Evolutionary conservation across 2,329 filamentous ascomycete species (phyloP), one percentile per base, ranked within the genome.

Genomic region (Fusarium paranaense): DNA sequence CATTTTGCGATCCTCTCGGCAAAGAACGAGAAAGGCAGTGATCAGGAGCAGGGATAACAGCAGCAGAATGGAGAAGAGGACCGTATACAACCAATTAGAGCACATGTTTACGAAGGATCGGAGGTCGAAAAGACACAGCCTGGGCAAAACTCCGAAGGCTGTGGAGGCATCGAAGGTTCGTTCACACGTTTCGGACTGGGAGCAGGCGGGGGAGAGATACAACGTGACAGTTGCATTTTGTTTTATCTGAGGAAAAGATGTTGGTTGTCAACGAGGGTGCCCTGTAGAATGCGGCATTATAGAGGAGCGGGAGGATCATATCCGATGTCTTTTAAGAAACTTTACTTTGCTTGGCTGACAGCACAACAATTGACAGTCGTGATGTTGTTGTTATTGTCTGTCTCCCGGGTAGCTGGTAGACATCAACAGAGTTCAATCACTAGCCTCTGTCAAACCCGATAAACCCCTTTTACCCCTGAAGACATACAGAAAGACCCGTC

Each of bases 71-170:
- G 57, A 32, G 40, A 45, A 18, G 20, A 20, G 25, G 57, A 38
- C 8, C 38, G 6, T 32, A n/a, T 6, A 20, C 16, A 7, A 5
- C 57, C 57, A 60, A 60, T 60, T 5, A 22, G 18, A 33, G 3
- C 6, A 27, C 35, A 16, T n/a, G 35, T 59, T 59, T 27, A 38
- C 22, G 56, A 59, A 59, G 35, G 33, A 27, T 59, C 25, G 16
- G 20, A 50, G 45, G 45, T 13, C 25, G 3, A 57, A n/a, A 37
- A 8, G 5, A 32, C 38, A 60, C 25, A 45, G 30, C 27, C 42
- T 58, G 25, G 38, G 32, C 37, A 50, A 50, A 57, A 56, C 58
- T 66, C 61, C 32, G n/a, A 52, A 61, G 71, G 54, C 62, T 63
- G 63, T 35, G 50, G 30, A 32, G 25, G 30, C n/a, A 20, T 16